These are phyloP conservation scores for barley (Hordeum vulgare) DNA, from an alignment of 176 grass and related monocot species.

Conservation along the genomic window MorexV3_pseudomolecules_assembly NC_058524.1:600616920-600617419, in stretches of 20 bases:
- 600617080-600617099: not conserved
- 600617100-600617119: conserved; percentile 26
- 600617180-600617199: conserved; percentile 1
- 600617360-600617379: conserved; percentile 38
- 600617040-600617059: conserved; percentile 5
- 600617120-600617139: conserved; percentile 85
- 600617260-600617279: conserved; percentile 40
- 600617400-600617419: not conserved
- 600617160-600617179: conserved; percentile 43
- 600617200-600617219: not conserved
- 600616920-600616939: conserved; percentile 28
- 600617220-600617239: not conserved
- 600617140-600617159: conserved; percentile 98
- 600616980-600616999: conserved; percentile 66
- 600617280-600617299: conserved; percentile 94
- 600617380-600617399: not conserved
- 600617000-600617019: conserved; percentile 88
- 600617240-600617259: not conserved
- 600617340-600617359: conserved; percentile 97
- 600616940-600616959: conserved; percentile 77
- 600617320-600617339: conserved; percentile 89
- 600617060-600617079: not conserved
- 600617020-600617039: conserved; percentile 76
- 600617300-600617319: conserved; percentile 99
- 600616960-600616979: conserved; percentile 88